A percentile compares a stretch with the other conserved stretches of the same genome.
Evolutionary conservation across 768 basidiomycete species (phyloP).

Genomic region (Chalciporus pseudorubinellus): DNA sequence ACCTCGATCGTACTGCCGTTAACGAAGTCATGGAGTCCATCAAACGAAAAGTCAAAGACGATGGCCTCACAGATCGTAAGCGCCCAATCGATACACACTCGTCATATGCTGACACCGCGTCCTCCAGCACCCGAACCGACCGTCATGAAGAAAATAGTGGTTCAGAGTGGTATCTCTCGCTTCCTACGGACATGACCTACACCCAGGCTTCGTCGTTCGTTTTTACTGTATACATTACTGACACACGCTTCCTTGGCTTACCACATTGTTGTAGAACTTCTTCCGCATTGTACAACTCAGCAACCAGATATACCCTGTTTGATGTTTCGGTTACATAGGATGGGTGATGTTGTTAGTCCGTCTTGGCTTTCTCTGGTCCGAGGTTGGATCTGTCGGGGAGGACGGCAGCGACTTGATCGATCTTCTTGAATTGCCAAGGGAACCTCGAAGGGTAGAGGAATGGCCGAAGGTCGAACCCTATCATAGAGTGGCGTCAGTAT

Average conservation of each 20-base stretch:
- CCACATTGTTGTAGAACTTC: not conserved
- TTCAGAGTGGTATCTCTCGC: conserved; percentile 72
- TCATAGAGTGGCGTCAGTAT: too few species aligned
- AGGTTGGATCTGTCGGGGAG: too few species aligned
- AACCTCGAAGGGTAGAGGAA: too few species aligned
- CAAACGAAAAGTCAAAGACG: conserved; percentile 90
- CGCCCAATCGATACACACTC: conserved; percentile 25
- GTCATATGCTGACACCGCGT: conserved; percentile 5
- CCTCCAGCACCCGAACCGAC: conserved; percentile 72
- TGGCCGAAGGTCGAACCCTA: too few species aligned
- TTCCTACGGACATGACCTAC: conserved; percentile 51
- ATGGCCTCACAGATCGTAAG: conserved; percentile 79
- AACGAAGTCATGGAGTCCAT: conserved; percentile 93
- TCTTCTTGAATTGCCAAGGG: too few species aligned
- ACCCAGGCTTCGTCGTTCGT: not conserved
- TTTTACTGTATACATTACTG: conserved; percentile 4
- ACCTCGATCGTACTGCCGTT: conserved; percentile 84
- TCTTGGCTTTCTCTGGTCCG: too few species aligned
- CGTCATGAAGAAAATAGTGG: conserved; percentile 86
- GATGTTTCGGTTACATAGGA: conserved; percentile 7
- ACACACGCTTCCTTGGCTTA: not conserved
- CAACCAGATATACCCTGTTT: conserved; percentile 1
- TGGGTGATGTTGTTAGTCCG: not conserved
- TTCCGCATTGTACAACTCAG: conserved; percentile 14
- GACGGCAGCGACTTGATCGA: too few species aligned